These are phyloP conservation scores for Boletellus ananas DNA, from an alignment of 768 basidiomycete genomes.

Conservation along the genomic window DNA sequence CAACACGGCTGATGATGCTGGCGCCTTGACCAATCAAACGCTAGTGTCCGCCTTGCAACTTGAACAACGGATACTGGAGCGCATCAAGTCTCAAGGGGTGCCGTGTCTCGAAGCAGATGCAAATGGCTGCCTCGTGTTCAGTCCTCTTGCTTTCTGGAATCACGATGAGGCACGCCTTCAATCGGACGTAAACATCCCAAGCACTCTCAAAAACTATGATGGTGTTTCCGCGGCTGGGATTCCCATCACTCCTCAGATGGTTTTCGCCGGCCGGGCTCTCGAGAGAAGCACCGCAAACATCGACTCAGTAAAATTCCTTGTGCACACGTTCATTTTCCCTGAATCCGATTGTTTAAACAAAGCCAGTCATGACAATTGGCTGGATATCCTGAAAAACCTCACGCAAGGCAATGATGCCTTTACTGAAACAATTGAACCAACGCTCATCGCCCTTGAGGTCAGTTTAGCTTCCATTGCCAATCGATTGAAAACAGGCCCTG, in stretches of 20 bases:
- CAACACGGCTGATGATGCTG: conserved; percentile 36
- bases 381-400: conserved; percentile 47
- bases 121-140: conserved; percentile 64
- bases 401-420: conserved; percentile 36
- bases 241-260: conserved; percentile 67
- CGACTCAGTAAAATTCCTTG: conserved; percentile 67
- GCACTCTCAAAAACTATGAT: conserved; percentile 56
- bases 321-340: conserved; percentile 79
- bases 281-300: conserved; percentile 50
- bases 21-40: conserved; percentile 57
- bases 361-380: conserved; percentile 62
- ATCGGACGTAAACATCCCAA: conserved; percentile 53
- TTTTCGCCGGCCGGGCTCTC: conserved; percentile 62
- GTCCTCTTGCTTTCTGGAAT: conserved; percentile 73
- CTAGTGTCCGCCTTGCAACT: conserved; percentile 62
- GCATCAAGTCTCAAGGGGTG: conserved; percentile 37
- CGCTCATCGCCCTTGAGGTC: conserved; percentile 45
- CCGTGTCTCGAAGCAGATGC: conserved; percentile 53
- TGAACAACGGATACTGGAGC: conserved; percentile 52
- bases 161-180: conserved; percentile 53
- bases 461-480: conserved; percentile 13
- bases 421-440: conserved; percentile 40
- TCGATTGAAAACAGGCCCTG: conserved; percentile 5
- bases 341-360: conserved; percentile 66
- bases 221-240: conserved; percentile 55